Evolutionary conservation across 2,329 filamentous ascomycete species (phyloP), one percentile per base, ranked within the genome.

Genomic region (Teratosphaeria zuluensis): DNA sequence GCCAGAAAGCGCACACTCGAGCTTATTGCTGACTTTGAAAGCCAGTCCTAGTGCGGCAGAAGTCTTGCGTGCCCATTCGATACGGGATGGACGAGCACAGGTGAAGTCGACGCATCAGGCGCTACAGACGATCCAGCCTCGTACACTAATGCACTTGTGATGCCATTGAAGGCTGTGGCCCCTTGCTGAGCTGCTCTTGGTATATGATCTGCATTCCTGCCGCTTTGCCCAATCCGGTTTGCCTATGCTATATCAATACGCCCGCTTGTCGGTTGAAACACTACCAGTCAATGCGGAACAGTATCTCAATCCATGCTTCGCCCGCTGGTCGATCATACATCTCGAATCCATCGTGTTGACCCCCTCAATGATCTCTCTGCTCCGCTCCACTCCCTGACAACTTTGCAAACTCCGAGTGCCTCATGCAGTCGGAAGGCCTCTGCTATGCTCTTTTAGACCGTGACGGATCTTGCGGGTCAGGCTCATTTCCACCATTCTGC

Each of bases 1-100:
- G 81, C 80, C 0, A 77, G 84, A 2, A 73, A 77, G 14, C 86
- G 90, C 66, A 88, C 85, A 69, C 66, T 74, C 51, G 76, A 83
- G 58, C 67, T 89, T 57, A 54, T 61, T 42, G 32, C 19, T 1
- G 46, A 63, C 28, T 56, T 71, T 24, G 59, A 65, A 11, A n/a
- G 53, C 30, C 33, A 33, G 51, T 24, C 28, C 28, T 52, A 12
- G 19, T 52, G 48, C 48, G 19, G 3, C 4, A 21, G 48, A 4
- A 19, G 4, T 52, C 28, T 21, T 52, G 48, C 14, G 33, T 16
- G 33, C 9, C 14, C 33, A 16, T 38, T 38, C 14, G 33, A 28
- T 4, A 35, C 33, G 33, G 33, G 33, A 14, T 14, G 33, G 33
- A 35, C 4, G 24, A 35, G 33, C 9, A 14, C 33, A 35, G 33